These are phyloP conservation scores for Colletotrichum limetticola DNA, from an alignment of 2,329 filamentous ascomycete genomes.

Conservation along the genomic window DNA sequence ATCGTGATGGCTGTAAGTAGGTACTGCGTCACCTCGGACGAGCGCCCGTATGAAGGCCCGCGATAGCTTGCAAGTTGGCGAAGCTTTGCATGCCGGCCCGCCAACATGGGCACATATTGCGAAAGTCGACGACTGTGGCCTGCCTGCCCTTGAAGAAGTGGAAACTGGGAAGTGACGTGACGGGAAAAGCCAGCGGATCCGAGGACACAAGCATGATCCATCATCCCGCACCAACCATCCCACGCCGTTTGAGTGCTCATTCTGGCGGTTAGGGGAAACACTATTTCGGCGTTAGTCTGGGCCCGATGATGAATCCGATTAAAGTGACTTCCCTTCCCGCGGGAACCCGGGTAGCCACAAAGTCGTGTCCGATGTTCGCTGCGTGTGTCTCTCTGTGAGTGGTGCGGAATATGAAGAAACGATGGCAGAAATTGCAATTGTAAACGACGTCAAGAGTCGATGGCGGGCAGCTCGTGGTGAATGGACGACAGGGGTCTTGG, in stretches of 20 bases:
- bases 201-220: constrained; percentile 14
- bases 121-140: not conserved
- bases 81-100: not conserved
- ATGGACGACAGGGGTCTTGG: not conserved
- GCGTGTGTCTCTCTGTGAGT: not conserved
- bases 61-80: not conserved
- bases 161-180: not conserved
- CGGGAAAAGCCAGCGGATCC: not conserved
- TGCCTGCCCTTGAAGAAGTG: not conserved
- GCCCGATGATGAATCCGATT: not conserved
- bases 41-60: not conserved
- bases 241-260: not conserved
- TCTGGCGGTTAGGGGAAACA: not conserved
- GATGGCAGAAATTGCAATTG: not conserved
- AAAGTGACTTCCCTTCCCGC: not conserved
- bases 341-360: not conserved
- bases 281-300: not conserved
- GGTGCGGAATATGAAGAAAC: not conserved
- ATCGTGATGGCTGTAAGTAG: not conserved
- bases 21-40: not conserved
- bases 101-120: not conserved
- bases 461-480: not conserved
- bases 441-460: constrained; percentile 10
- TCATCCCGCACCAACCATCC: constrained; percentile 4
- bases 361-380: not conserved